Evolutionary conservation across 1,139 yeast genomes (phyloP), one percentile per base, ranked within the genome.

Genomic region (Kodamaea fungicola): DNA sequence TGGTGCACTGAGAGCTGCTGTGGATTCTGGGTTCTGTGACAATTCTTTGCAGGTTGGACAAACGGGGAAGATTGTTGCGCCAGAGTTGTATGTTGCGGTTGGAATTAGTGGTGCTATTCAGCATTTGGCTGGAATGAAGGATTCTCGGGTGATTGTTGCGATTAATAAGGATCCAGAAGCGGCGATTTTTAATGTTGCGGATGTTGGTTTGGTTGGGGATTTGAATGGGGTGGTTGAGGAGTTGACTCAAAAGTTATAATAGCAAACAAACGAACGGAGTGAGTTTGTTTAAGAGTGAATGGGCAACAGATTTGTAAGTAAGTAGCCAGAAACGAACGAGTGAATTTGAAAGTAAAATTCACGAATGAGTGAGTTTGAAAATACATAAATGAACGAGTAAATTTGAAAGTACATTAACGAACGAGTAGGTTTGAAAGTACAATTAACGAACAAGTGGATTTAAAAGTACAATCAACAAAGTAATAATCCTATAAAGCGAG

Each of bases 1-100:
- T 35, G 98, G 98, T 55, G 98, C 98, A 8, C 88, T 96, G 6
- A 82, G 98, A 62, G 98, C 97, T 12, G 97, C 97, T 12, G 98
- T 92, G 22, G 98, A 92, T 61, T 76, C 95, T 33, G 97, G 97
- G 0, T 89, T 78, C 61, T 90, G 96, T 55, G 97, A 92, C 59
- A 92, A 92, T 65, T 89, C 97, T n/a, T 75, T 92, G 50, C 98
- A 92, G 67, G 92, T 92, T 43, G 98, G 98, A 38, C 98, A 92
- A 67, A 92, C 98, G 8, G 98, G 98, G 54, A 92, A 92, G 61
- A 90, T 90, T 39, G 95, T 92, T 35, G 97, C 98, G 3, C 98
- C 98, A 12, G 96, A 90, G 30, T 75, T 90, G 51, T 92, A 92
- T 60, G 63, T 92, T 40, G 97, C 97, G 3, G 81, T 90, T 31